These are phyloP conservation scores for Globisporangium nagaii DNA, from an alignment of 352 stramenopile genomes.

Conservation along the genomic window DNA sequence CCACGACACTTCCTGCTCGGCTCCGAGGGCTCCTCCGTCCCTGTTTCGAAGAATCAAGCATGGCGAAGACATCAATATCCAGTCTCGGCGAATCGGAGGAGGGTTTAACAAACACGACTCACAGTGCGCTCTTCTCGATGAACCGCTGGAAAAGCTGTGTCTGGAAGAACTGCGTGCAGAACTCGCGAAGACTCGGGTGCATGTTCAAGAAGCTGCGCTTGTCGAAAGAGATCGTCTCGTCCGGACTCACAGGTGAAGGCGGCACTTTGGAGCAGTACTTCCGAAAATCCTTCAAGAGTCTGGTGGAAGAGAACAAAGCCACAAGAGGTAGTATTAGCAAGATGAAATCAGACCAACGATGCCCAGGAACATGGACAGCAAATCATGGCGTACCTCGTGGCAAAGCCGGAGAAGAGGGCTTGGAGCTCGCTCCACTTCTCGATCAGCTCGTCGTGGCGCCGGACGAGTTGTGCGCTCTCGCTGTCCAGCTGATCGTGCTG, in stretches of 20 bases:
- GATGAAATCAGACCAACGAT: not conserved
- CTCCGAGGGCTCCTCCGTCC: not conserved
- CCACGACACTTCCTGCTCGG: slow-evolving; percentile 44
- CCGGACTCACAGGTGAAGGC: not conserved
- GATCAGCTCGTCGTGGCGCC: slow-evolving; percentile 36
- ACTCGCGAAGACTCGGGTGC: slow-evolving; percentile 54
- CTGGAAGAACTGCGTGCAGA: slow-evolving; percentile 62
- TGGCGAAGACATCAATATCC: not conserved
- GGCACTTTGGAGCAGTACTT: slow-evolving; percentile 39
- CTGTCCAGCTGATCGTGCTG: slow-evolving; percentile 16
- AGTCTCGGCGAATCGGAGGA: not conserved
- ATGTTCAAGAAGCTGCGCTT: slow-evolving; percentile 46
- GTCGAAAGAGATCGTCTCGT: slow-evolving; percentile 32
- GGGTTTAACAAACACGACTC: slow-evolving; percentile 6
- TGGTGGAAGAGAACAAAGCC: not conserved
- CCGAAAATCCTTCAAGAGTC: slow-evolving; percentile 40
- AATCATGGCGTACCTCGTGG: slow-evolving; percentile 27
- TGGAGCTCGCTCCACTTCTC: slow-evolving; percentile 64
- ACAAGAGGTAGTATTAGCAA: too few species aligned
- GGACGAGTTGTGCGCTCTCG: slow-evolving; percentile 21
- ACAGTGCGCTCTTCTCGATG: slow-evolving; percentile 34
- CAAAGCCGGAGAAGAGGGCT: slow-evolving; percentile 43
- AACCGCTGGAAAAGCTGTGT: slow-evolving; percentile 73
- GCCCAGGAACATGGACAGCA: too few species aligned
- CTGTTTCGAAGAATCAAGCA: slow-evolving; percentile 6